Percentiles rank a stretch among this genome's conserved stretches.
Conservation (phyloP, 805 yeast genomes). For the Teunomyces panamensis region DNA sequence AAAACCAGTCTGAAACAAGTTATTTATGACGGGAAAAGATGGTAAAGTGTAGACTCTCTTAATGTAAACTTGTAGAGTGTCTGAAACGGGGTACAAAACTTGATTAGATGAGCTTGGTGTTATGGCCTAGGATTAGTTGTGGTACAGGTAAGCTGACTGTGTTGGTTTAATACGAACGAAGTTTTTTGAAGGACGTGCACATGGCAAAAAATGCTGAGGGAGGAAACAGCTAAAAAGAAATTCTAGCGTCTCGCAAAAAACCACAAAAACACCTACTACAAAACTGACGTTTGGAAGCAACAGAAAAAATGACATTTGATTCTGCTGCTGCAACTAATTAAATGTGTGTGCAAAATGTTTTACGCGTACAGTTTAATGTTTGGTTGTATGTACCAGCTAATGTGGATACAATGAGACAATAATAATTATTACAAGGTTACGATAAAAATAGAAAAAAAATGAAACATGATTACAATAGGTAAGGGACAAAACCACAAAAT, state of each 20-base stretch:
- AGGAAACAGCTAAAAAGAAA: not conserved
- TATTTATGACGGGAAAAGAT: not conserved
- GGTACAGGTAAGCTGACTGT: not conserved
- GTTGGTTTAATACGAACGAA: slow-evolving; percentile 1
- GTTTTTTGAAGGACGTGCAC: slow-evolving; percentile 4
- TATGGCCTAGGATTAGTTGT: not conserved
- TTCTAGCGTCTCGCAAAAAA: not conserved
- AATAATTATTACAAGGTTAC: not conserved
- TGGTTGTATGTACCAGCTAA: too few species aligned
- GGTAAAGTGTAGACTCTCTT: not conserved
- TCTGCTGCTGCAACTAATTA: too few species aligned
- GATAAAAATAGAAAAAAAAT: not conserved
- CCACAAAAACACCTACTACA: not conserved
- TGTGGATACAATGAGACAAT: not conserved
- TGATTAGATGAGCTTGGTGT: not conserved
- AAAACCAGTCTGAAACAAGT: too few species aligned
- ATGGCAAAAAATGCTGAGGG: not conserved
- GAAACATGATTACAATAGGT: not conserved
- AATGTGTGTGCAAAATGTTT: too few species aligned
- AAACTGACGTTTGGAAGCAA: not conserved
- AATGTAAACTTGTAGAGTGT: too few species aligned
- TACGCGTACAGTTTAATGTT: too few species aligned
- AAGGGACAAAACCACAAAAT: not conserved
- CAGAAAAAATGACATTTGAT: not conserved
- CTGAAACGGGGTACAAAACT: not conserved